Base-by-base conservation (phyloP, 495 filamentous ascomycete species). In the Annulohypoxylon bovei region DNA sequence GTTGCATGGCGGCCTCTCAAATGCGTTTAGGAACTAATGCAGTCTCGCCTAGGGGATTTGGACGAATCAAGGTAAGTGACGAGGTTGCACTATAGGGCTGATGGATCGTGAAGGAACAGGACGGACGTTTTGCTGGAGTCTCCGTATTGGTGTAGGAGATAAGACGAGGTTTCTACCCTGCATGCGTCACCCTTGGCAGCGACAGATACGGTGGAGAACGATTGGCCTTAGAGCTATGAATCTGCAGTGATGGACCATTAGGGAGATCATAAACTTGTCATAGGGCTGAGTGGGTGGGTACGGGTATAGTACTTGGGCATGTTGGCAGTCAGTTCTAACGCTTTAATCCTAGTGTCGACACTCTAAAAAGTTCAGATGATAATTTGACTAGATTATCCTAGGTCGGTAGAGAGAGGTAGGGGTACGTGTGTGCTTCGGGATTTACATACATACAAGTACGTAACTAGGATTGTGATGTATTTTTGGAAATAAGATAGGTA, bases 221-320 rank as follows among this genome's bases (percentile, higher is more conserved):
- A 66, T 66, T 73, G 70, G 70, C 65, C 46, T 69, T n/a, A 37
- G 47, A 53, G 44, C 27, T 30, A 52, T 28, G 33, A 56, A 65
- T 61, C 64, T 67, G 69, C 69, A 64, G 69, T 72, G 65, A 72
- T 72, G 69, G 60, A 47, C 64, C 59, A 35, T 56, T 65, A 55
- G 22, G 53, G 30, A 54, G 53, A 68, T 67, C 62, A 61, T 62
- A 22, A 59, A 32, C 52, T 64, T 65, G 55, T 68, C 55, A 57
- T 77, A 77, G 75, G 75, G 75, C 75, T 77, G 75, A 77, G 66
- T 68, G 63, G 66, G 75, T 77, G 75, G 69, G 69, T 73, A 71
- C 66, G 58, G 66, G 59, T 55, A 71, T 58, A 62, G 53, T 65
- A 72, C 69, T n/a, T 50, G 44, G 52, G 25, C 12, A 53, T 12